These are phyloP conservation scores for Pseudogymnoascus sp. DNA, from an alignment of 2,329 filamentous ascomycete species.

Conservation along the genomic window DNA sequence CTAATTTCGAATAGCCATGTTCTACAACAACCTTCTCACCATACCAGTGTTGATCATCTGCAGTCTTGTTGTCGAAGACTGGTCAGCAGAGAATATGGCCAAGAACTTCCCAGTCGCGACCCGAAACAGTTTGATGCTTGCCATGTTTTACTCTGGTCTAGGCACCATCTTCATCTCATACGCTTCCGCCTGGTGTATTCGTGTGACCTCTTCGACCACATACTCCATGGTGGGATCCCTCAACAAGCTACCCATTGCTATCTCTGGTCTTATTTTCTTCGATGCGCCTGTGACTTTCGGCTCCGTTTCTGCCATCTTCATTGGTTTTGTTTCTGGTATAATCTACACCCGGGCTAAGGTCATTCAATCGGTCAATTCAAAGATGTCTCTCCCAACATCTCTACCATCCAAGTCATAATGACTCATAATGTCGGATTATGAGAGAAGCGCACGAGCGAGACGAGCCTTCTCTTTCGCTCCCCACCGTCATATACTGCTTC, in stretches of 20 bases:
- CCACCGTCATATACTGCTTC: too few species aligned
- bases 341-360: conserved; percentile 82
- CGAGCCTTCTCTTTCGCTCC: too few species aligned
- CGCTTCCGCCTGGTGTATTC: conserved; percentile 93
- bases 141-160: conserved; percentile 86
- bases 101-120: conserved; percentile 75
- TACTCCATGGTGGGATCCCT: conserved; percentile 97
- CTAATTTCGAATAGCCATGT: conserved; percentile 64
- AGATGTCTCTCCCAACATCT: conserved; percentile 60
- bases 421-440: conserved; percentile 12
- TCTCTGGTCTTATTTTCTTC: conserved; percentile 88
- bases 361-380: conserved; percentile 62
- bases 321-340: conserved; percentile 82
- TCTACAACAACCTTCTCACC: conserved; percentile 94
- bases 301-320: conserved; percentile 76
- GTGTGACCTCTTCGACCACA: conserved; percentile 87
- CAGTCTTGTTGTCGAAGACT: conserved; percentile 78
- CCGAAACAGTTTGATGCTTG: conserved; percentile 68
- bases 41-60: conserved; percentile 78
- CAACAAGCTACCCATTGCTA: conserved; percentile 89
- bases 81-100: conserved; percentile 73
- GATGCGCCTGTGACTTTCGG: conserved; percentile 82
- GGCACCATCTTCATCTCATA: conserved; percentile 96
- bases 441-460: too few species aligned
- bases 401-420: conserved; percentile 62